A percentile compares a stretch with the other conserved stretches of the same genome.
phyloP scores from a whole-genome alignment of 495 filamentous ascomycete species.

The Hyaloscypha finlandica region DNA sequence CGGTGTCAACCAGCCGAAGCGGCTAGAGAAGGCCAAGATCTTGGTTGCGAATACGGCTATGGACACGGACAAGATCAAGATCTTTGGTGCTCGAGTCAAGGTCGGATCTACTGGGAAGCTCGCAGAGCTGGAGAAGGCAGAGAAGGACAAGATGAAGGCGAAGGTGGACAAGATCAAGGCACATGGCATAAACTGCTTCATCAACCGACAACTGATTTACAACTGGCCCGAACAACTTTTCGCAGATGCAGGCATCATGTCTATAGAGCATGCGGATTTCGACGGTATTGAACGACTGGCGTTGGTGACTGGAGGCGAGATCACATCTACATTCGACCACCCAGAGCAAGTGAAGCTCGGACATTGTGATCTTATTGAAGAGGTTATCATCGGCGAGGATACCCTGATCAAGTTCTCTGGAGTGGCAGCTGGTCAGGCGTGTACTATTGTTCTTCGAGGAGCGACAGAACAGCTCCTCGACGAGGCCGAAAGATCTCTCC shows the following conservation, averaged over 20 bases:
- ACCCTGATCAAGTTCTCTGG: constrained; percentile 97
- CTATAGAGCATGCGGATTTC: constrained; percentile 98
- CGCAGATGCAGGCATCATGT: constrained; percentile 94
- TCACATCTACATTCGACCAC: constrained; percentile 96
- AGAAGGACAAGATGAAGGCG: constrained; percentile 98
- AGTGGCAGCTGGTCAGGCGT: constrained; percentile 90
- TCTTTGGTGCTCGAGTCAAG: constrained; percentile 95
- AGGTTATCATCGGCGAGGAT: constrained; percentile 97
- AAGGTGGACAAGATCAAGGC: constrained; percentile 99
- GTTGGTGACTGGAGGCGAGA: constrained; percentile 94
- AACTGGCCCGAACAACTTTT: constrained; percentile 99
- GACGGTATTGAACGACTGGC: constrained; percentile 96
- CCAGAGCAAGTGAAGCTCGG: constrained; percentile 96
- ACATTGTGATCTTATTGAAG: constrained; percentile 93
- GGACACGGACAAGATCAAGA: constrained; percentile 99
- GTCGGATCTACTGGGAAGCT: constrained; percentile 93
- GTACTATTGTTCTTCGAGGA: constrained; percentile 94
- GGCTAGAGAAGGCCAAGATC: constrained; percentile 97
- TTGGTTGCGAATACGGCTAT: constrained; percentile 96
- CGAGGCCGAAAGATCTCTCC: constrained; percentile 92
- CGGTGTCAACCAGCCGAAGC: constrained; percentile 97
- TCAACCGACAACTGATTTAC: constrained; percentile 98
- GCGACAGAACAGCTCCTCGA: constrained; percentile 96
- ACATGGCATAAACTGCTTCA: constrained; percentile 99
- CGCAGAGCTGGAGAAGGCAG: constrained; percentile 94